Conservation (phyloP, 1,284 basidiomycete genomes). For the Ustilago trichophora region DNA sequence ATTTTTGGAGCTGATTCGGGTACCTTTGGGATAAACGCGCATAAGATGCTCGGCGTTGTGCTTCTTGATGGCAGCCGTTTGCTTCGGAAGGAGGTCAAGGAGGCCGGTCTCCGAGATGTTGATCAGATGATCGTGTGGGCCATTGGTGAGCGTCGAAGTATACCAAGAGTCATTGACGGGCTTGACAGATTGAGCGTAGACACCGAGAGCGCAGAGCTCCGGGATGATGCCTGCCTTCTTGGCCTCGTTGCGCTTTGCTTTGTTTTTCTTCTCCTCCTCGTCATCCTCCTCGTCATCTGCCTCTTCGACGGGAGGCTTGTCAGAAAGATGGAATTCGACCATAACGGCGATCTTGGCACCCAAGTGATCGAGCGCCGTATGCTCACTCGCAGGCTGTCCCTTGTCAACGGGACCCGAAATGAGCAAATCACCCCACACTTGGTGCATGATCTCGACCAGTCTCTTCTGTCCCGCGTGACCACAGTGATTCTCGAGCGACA, state of each 20-base stretch:
- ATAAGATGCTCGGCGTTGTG: constrained; percentile 71
- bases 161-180: constrained; percentile 56
- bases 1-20: constrained; percentile 69
- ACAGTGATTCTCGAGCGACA: constrained; percentile 76
- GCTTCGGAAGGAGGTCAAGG: constrained; percentile 68
- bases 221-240: constrained; percentile 56
- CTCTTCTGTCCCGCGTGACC: constrained; percentile 70
- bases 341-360: constrained; percentile 73
- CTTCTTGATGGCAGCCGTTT: constrained; percentile 56
- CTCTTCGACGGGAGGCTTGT: constrained; percentile 12
- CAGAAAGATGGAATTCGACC: constrained; percentile 67
- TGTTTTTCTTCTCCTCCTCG: constrained; percentile 31
- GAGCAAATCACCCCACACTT: constrained; percentile 72
- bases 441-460: constrained; percentile 72
- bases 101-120: constrained; percentile 74
- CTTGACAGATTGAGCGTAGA: constrained; percentile 60
- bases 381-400: constrained; percentile 50
- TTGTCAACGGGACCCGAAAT: constrained; percentile 38
- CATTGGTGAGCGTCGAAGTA: constrained; percentile 42
- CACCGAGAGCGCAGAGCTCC: constrained; percentile 53
- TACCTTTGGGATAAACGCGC: constrained; percentile 73
- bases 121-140: constrained; percentile 68
- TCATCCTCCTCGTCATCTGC: constrained; percentile 23
- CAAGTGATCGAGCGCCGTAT: constrained; percentile 70
- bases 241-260: constrained; percentile 26